Base-by-base conservation (phyloP, 371 early-diverging fungal species). In the Coemansia linderi region DNA sequence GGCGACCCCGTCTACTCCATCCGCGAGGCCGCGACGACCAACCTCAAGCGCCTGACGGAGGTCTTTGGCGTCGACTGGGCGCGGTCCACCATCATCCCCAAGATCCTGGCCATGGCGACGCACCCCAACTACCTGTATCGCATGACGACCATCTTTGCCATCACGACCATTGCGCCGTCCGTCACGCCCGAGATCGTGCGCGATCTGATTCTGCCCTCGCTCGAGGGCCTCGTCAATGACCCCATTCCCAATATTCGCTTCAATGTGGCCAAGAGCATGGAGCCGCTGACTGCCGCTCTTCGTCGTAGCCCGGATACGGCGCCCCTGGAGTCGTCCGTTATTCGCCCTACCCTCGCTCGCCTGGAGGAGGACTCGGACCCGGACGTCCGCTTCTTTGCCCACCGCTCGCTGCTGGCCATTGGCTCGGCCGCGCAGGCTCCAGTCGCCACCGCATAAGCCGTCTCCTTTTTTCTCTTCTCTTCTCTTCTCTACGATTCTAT, bases 41-140 rank as follows among this genome's bases (percentile, higher is more conserved):
- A 96, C 83, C 85, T 99, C 71, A 87, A 90, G 73, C 93, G 93
- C 79, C 84, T 97, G 61, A 94, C 95, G 12, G 94, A 95, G 70
- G 95, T 95, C 43, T 99, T 99, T 90, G 99, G 99, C 66, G 91
- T 91, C 48, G 96, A 95, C n/a, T 99, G 99, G 99, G 95, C 97
- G 38, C 93, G 93, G 81, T 79, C 86, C 56, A 89, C 93, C 37
- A 92, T 98, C 65, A 90, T 99, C 58, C 97, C 98, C 63, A 92
- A 95, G 85, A 90, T 99, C 66, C 83, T 95, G 80, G 90, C 87
- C 22, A 93, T 95, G 94, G 89, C 92, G 7, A 86, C 84, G 22
- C 91, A 97, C 81, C 85, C 87, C 56, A 97, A 96, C 82, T 96
- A 96, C 83, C 84, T 97, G 67, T 95, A 93, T 85, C 90, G 99